phyloP scores from a whole-genome alignment of 345 rosid genomes.

The Jatropha curcas region DNA sequence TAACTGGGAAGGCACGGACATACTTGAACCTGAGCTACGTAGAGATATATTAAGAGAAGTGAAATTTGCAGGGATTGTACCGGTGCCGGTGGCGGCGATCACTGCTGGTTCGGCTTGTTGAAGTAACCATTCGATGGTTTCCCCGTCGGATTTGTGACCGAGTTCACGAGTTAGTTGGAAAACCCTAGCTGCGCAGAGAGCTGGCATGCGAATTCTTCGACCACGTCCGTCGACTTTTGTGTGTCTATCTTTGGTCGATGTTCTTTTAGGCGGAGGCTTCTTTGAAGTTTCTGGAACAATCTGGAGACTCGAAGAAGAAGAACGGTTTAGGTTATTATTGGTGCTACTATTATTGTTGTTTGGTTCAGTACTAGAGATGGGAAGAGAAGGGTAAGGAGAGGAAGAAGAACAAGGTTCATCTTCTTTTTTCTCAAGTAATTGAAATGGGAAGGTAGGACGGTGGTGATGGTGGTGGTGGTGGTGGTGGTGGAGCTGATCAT shows the following conservation, averaged over 20 bases:
- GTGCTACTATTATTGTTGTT: slow-evolving; percentile 15
- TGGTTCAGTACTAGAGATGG: slow-evolving; percentile 31
- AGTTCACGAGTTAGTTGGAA: slow-evolving; percentile 90
- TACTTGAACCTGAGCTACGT: slow-evolving; percentile 84
- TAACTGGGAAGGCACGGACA: slow-evolving; percentile 86
- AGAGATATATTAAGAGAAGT: slow-evolving; percentile 86
- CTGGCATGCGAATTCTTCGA: slow-evolving; percentile 96
- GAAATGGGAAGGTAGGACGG: slow-evolving; percentile 73
- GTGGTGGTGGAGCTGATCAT: slow-evolving; percentile 50
- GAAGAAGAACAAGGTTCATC: slow-evolving; percentile 67
- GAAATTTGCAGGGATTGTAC: slow-evolving; percentile 97
- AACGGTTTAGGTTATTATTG: slow-evolving; percentile 31
- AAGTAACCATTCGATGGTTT: slow-evolving; percentile 96
- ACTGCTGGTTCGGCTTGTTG: slow-evolving; percentile 98
- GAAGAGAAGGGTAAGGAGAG: slow-evolving; percentile 51
- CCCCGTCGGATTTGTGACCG: slow-evolving; percentile 95
- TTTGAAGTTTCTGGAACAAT: slow-evolving; percentile 43
- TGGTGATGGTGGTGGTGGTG: slow-evolving; percentile 48
- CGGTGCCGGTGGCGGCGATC: slow-evolving; percentile 96
- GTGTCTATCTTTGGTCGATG: slow-evolving; percentile 92
- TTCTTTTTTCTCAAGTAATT: slow-evolving; percentile 80
- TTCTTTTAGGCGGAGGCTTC: slow-evolving; percentile 75
- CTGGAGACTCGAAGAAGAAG: slow-evolving; percentile 38
- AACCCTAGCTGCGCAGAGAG: slow-evolving; percentile 99
- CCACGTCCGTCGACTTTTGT: slow-evolving; percentile 97